Evolutionary conservation across 345 rosid species (phyloP).

Genomic region (Cardamine chenopodiifolia): DNA sequence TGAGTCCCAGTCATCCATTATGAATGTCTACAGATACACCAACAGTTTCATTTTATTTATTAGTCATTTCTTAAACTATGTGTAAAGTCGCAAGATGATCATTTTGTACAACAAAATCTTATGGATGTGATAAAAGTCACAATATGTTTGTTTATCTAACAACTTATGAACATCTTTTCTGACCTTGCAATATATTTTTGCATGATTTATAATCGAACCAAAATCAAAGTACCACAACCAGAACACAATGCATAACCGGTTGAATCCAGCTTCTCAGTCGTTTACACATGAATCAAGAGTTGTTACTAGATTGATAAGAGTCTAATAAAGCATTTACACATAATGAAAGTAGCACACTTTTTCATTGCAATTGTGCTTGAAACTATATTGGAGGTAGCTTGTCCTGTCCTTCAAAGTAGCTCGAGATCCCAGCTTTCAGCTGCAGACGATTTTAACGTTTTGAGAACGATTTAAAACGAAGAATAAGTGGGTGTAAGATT

Average conservation of each 20-base stretch:
- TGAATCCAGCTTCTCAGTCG: conserved; percentile 11
- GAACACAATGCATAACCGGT: conserved; percentile 16
- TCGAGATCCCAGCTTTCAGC: conserved; percentile 45
- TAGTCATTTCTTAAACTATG: background rate
- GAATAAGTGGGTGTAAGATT: background rate
- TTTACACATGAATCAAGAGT: conserved; percentile 8
- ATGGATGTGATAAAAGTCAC: conserved; percentile 25
- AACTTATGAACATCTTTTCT: conserved; percentile 18
- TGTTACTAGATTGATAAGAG: conserved; percentile 4
- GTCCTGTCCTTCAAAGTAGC: conserved; percentile 38
- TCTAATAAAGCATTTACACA: conserved; percentile 16
- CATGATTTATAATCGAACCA: background rate
- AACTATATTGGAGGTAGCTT: conserved; percentile 23
- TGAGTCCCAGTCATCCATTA: conserved; percentile 41
- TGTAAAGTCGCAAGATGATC: conserved; percentile 26
- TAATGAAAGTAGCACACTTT: background rate
- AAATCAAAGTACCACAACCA: conserved; percentile 8
- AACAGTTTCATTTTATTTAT: conserved; percentile 20
- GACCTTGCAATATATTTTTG: background rate
- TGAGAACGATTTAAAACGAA: background rate
- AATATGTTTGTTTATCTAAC: conserved; percentile 20
- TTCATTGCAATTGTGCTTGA: conserved; percentile 1
- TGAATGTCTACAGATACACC: conserved; percentile 10
- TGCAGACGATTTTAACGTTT: conserved; percentile 37
- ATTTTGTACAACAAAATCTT: conserved; percentile 32